Percentiles rank a stretch among this genome's conserved stretches.
Conservation (phyloP, 768 basidiomycete genomes). For the Boletus rufocinnamomeus region DNA sequence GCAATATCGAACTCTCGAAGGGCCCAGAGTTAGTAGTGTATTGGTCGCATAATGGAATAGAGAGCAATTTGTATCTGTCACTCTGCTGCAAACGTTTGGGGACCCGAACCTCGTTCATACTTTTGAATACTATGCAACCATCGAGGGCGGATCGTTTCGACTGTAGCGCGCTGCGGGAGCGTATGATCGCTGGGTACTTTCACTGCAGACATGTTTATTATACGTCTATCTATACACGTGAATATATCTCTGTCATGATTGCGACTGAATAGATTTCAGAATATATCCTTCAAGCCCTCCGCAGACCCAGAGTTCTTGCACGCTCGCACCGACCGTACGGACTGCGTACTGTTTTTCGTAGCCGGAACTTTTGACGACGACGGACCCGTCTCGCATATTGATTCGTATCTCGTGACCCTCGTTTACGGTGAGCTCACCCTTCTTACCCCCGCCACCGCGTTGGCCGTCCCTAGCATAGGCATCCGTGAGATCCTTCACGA, state of each 20-base stretch:
- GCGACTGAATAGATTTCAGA: constrained; percentile 61
- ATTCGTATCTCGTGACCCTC: constrained; percentile 65
- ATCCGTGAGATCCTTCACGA: constrained; percentile 81
- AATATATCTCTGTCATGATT: constrained; percentile 17
- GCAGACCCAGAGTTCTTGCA: constrained; percentile 97
- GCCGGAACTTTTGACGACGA: constrained; percentile 49
- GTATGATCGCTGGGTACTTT: background rate
- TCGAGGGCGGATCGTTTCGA: background rate
- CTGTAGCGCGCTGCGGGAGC: background rate
- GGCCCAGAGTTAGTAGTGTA: background rate
- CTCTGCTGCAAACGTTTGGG: background rate
- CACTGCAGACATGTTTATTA: background rate
- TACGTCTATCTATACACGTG: background rate
- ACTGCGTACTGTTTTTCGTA: constrained; percentile 62
- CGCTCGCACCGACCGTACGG: constrained; percentile 84
- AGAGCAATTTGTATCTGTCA: too few species aligned
- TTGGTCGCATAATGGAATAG: constrained; percentile 1
- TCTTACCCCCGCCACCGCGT: constrained; percentile 75
- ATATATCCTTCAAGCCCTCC: constrained; percentile 94
- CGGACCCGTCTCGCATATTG: constrained; percentile 68
- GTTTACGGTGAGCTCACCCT: constrained; percentile 85
- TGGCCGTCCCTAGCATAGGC: constrained; percentile 70
- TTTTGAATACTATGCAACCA: background rate
- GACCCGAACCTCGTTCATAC: background rate
- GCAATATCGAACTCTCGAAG: constrained; percentile 23